Percentiles rank a stretch among this genome's conserved stretches.
These are phyloP conservation scores for Tephrocybe sp. DNA, from an alignment of 768 basidiomycete genomes.

Conservation along the genomic window DNA sequence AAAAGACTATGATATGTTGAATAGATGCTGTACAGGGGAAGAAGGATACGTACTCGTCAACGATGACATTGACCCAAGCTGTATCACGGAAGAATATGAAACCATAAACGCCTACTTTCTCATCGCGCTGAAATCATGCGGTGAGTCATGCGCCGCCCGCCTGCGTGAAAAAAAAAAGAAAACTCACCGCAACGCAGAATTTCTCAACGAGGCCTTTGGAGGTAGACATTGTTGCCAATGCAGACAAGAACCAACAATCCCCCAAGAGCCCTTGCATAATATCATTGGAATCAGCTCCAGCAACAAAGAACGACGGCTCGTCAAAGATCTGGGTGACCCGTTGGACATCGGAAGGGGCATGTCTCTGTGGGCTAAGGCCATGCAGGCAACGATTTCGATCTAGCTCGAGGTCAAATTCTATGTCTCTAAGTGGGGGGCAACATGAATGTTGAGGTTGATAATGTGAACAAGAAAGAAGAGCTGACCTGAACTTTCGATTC, in stretches of 20 bases:
- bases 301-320: slow-evolving; percentile 46
- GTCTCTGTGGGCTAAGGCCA: slow-evolving; percentile 23
- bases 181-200: slow-evolving; percentile 46
- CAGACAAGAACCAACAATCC: slow-evolving; percentile 55
- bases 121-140: slow-evolving; percentile 38
- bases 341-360: slow-evolving; percentile 37
- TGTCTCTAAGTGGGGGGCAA: slow-evolving; percentile 37
- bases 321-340: slow-evolving; percentile 51
- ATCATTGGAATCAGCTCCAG: slow-evolving; percentile 41
- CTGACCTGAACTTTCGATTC: slow-evolving; percentile 51
- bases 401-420: slow-evolving; percentile 52
- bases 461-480: background rate
- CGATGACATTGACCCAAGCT: slow-evolving; percentile 45
- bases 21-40: background rate
- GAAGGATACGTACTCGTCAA: slow-evolving; percentile 41
- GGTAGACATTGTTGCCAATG: slow-evolving; percentile 47
- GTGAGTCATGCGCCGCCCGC: background rate
- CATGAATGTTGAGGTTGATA: slow-evolving; percentile 11
- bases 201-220: slow-evolving; percentile 44
- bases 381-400: slow-evolving; percentile 38
- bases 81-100: slow-evolving; percentile 48
- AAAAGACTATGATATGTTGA: slow-evolving; percentile 29
- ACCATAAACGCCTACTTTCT: slow-evolving; percentile 49
- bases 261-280: slow-evolving; percentile 49
- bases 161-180: background rate